These are phyloP conservation scores for Wickerhamomyces silvicola DNA, from an alignment of 805 yeast genomes.

Conservation along the genomic window DNA sequence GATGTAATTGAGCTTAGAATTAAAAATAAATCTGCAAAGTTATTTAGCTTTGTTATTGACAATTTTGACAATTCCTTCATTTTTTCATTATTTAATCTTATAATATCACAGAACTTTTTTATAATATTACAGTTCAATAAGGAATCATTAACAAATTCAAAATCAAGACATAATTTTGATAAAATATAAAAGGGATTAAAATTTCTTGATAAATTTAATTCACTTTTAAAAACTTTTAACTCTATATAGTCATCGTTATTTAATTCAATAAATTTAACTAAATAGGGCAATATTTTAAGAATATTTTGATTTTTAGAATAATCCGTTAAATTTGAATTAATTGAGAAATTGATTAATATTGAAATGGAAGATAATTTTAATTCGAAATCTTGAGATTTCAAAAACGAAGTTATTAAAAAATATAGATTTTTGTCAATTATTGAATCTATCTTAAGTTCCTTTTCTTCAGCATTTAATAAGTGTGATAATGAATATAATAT, in stretches of 20 bases:
- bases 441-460: slow-evolving; percentile 11
- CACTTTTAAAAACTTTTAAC: slow-evolving; percentile 13
- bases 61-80: slow-evolving; percentile 21
- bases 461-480: not conserved
- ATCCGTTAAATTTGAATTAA: slow-evolving; percentile 10
- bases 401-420: slow-evolving; percentile 16
- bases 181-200: slow-evolving; percentile 28
- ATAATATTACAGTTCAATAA: slow-evolving; percentile 29
- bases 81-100: slow-evolving; percentile 18
- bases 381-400: slow-evolving; percentile 17
- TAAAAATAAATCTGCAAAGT: slow-evolving; percentile 29
- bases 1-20: slow-evolving; percentile 33
- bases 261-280: slow-evolving; percentile 17
- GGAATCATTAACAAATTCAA: slow-evolving; percentile 26
- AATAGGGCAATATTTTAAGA: slow-evolving; percentile 17
- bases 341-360: slow-evolving; percentile 15
- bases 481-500: slow-evolving; percentile 12
- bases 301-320: slow-evolving; percentile 9
- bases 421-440: slow-evolving; percentile 11
- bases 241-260: slow-evolving; percentile 8
- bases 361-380: slow-evolving; percentile 16
- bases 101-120: slow-evolving; percentile 25
- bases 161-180: slow-evolving; percentile 28
- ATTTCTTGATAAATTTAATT: slow-evolving; percentile 13
- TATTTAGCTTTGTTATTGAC: slow-evolving; percentile 24